Evolutionary conservation across 2,329 filamentous ascomycete species (phyloP), one percentile per base, ranked within the genome.

Genomic region (Penicillium sp.): DNA sequence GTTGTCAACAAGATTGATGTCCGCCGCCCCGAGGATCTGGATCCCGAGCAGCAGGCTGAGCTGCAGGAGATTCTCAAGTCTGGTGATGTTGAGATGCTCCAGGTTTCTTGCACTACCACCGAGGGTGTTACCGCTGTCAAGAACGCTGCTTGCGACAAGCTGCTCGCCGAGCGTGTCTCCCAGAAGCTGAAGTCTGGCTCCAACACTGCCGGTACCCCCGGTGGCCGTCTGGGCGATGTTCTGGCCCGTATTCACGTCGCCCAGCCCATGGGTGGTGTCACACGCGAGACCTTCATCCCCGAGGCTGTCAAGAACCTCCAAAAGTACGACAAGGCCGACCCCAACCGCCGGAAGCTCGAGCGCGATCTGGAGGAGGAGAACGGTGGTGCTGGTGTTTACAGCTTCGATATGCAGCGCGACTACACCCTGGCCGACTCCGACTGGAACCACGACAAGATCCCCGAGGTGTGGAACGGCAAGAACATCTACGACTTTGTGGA

Each of bases 1-100:
- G 92, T 98, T 60, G 86, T 98, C 81, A 99, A 99, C 89, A 99
- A 99, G 85, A 97, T 97, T 70, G 95, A 99, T 78, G 87, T 98
- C 62, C 88, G 90, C 75, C 87, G 89, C 62, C 93, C 93, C 1
- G 92, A 97, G 73, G 93, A 98, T 74, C 82, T 99, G 40, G 91
- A 95, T 67, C 81, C 87, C 7, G 91, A 91, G 70, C 88, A 89
- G 26, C 90, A 94, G 76, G 86, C 88, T 59, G 86, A 94, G 73
- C 82, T 99, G 45, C 88, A 96, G 75, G 82, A 86, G 28, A 86
- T 99, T 66, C 83, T 95, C 63, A 95, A 95, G 80, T 87, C 91
- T 51, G 91, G 91, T 58, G 93, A 97, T 75, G 92, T 98, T 9
- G 94, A 98, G 81, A 84, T 98, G 77, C 86, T 99, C 44, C 91